A percentile compares a stretch with the other conserved stretches of the same genome.
phyloP scores from a whole-genome alignment of 345 rosid species.

The Boechera retrofracta region DNA sequence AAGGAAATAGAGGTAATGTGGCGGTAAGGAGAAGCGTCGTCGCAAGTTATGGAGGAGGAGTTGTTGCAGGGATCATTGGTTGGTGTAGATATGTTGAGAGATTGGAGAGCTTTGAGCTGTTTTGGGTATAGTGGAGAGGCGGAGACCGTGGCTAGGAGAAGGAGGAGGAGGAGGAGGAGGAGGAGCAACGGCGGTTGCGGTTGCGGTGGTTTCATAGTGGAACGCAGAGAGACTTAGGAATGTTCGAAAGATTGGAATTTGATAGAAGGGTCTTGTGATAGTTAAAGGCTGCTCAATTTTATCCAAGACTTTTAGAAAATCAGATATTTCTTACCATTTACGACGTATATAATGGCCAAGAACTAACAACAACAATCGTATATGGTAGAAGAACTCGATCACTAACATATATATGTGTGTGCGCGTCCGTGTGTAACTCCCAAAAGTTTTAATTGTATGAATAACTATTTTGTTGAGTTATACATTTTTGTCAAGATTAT shows the following conservation, averaged over 20 bases:
- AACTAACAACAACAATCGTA: no score
- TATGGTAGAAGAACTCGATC: no score
- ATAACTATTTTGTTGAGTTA: not conserved
- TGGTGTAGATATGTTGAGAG: conserved; percentile 60
- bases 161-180: conserved; percentile 25
- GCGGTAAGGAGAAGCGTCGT: conserved; percentile 66
- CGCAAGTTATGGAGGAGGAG: conserved; percentile 53
- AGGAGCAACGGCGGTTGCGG: conserved; percentile 21
- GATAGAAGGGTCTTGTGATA: conserved; percentile 23
- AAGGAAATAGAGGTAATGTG: conserved; percentile 72
- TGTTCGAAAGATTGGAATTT: not conserved
- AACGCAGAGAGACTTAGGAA: conserved; percentile 16
- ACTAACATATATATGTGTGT: no score
- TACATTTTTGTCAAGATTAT: not conserved
- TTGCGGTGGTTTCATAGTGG: conserved; percentile 49
- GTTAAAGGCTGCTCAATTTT: not conserved
- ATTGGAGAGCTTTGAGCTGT: conserved; percentile 64
- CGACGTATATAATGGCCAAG: no score
- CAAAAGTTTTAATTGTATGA: no score
- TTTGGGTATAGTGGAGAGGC: conserved; percentile 67
- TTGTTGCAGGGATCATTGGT: conserved; percentile 63
- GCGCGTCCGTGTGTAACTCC: no score
- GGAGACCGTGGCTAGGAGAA: conserved; percentile 37
- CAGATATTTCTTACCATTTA: no score
- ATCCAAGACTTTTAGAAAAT: no score